phyloP scores from a whole-genome alignment of 2,329 filamentous ascomycete species.

The Periconia digitata region DNA sequence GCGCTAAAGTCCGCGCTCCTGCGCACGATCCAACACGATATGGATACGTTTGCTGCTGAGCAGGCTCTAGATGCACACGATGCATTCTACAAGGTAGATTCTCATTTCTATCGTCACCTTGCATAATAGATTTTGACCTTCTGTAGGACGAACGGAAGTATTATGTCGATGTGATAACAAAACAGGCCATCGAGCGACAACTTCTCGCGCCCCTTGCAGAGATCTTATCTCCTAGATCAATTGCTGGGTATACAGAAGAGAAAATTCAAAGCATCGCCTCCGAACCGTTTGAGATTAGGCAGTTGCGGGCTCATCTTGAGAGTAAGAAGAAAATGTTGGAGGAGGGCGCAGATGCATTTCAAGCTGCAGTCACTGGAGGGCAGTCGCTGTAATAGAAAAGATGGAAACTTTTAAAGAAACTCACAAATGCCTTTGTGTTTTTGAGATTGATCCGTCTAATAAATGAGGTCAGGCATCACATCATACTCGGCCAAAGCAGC shows the following conservation, averaged over 20 bases:
- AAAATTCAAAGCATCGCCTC: slow-evolving; percentile 36
- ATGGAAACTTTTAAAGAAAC: too few relatives aligned
- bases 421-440: too few relatives aligned
- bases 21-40: slow-evolving; percentile 21
- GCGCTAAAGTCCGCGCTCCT: not conserved
- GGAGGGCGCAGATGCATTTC: slow-evolving; percentile 38
- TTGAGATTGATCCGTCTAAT: too few relatives aligned
- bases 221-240: slow-evolving; percentile 27
- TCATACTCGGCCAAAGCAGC: too few relatives aligned
- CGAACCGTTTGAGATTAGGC: slow-evolving; percentile 33
- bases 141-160: slow-evolving; percentile 30
- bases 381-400: too few relatives aligned
- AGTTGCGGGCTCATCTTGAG: slow-evolving; percentile 32
- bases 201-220: slow-evolving; percentile 28
- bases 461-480: too few relatives aligned
- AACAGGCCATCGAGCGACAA: slow-evolving; percentile 40
- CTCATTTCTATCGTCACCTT: not conserved
- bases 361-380: not conserved
- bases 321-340: slow-evolving; percentile 37
- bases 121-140: too few relatives aligned
- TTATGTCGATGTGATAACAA: slow-evolving; percentile 33
- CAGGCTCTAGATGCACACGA: slow-evolving; percentile 35
- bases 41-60: slow-evolving; percentile 29
- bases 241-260: slow-evolving; percentile 36
- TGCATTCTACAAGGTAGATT: slow-evolving; percentile 30